A percentile compares a stretch with the other conserved stretches of the same genome.
Evolutionary conservation across 2,329 filamentous ascomycete genomes (phyloP).

Genomic region (Beauveria sp.): DNA sequence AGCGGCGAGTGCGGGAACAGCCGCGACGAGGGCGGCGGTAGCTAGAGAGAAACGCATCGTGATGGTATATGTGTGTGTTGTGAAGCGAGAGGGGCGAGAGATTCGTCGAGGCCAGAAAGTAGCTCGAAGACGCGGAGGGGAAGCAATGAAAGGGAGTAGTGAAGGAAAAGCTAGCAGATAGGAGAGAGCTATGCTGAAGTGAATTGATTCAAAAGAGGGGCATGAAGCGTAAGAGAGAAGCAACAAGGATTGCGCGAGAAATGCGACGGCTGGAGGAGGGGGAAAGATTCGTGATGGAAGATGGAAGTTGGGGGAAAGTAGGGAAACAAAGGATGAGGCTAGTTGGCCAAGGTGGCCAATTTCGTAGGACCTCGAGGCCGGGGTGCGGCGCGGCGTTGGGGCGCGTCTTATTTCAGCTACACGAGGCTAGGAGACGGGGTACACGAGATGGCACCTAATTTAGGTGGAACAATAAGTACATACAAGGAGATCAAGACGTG

Average conservation of each 20-base stretch:
- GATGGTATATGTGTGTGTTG: constrained; percentile 10
- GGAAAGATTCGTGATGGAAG: background rate
- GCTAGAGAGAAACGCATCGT: constrained; percentile 50
- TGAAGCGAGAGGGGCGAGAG: background rate
- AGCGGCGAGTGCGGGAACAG: constrained; percentile 45
- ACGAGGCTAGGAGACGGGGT: background rate
- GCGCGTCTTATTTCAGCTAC: background rate
- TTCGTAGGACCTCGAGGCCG: background rate
- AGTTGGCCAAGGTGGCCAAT: constrained; percentile 6
- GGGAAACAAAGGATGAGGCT: background rate
- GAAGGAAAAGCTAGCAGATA: background rate
- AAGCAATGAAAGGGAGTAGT: background rate
- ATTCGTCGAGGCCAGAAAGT: background rate
- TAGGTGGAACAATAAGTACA: background rate
- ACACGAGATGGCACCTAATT: background rate
- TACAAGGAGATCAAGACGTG: background rate
- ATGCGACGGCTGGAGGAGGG: background rate
- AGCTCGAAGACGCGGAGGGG: background rate
- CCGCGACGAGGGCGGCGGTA: constrained; percentile 39
- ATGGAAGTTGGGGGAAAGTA: background rate
- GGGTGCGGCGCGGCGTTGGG: constrained; percentile 5
- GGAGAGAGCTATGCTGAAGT: background rate
- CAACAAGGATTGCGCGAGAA: background rate
- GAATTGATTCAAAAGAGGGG: constrained; percentile 2
- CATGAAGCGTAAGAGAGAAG: background rate